Base-by-base conservation (phyloP, 2,329 filamentous ascomycete genomes). In the Gnomoniopsis sp. region DNA sequence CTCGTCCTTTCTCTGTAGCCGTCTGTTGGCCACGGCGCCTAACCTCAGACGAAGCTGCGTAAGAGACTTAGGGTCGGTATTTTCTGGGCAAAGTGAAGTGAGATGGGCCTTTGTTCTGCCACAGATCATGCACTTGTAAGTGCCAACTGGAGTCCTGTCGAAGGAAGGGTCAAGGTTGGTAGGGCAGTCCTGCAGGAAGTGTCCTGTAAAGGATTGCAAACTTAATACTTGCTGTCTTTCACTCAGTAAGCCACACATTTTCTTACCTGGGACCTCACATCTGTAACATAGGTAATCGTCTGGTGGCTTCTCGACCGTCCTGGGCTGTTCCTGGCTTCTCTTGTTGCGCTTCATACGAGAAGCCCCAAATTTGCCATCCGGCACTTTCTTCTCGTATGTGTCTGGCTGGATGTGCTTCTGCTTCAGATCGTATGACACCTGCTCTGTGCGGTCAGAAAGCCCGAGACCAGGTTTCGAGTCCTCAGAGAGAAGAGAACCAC, bases 161-260 rank as follows among this genome's bases (percentile, higher is more conserved):
- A 65, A 75, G 2, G 55, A 30, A 11, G 74, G 71, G 56, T 78
- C 72, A n/a, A 77, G 47, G 59, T 74, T 76, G 2, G 75, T 79
- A 19, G 76, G 75, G 54, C 77, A 79, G 1, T 66, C 36, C 53
- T 72, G 65, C 19, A 76, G 64, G 59, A 64, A 68, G 61, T 78
- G 77, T 26, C 75, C 77, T 79, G 57, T 34, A 10, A 15, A 4
- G 36, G 36, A n/a, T 14, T 41, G 36, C 12, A 41, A 12, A 15
- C 7, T 44, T 19, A 21, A 44, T 21, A 21, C 41, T n/a, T 10
- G 41, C 19, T n/a, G 4, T 19, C 41, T 2, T 21, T 7, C 10
- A 6, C 19, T n/a, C 19, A 23, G 36, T 8, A 56, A 65, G 12
- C 66, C 61, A 49, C 41, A 61, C 15, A 15, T 38, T 36, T 17